Conservation (phyloP, 202 grass and related monocot species). For the Elaeis oleifera region DNA sequence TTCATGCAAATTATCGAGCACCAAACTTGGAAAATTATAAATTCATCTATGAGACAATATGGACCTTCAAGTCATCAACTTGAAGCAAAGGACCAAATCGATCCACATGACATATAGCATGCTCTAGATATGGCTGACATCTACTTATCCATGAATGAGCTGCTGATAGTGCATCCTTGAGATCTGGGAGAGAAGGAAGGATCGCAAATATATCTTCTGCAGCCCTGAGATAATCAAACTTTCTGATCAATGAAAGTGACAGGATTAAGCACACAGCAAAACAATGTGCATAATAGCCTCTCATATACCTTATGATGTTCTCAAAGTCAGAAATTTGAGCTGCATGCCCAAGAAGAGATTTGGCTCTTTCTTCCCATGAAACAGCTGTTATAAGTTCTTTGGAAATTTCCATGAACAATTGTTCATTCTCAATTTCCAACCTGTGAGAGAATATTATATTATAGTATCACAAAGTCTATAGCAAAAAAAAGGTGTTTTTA, state of each 20-base stretch:
- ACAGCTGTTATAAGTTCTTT: constrained; percentile 39
- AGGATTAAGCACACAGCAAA: constrained; percentile 1
- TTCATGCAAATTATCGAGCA: constrained; percentile 20
- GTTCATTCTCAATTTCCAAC: constrained; percentile 67
- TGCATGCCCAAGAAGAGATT: constrained; percentile 42
- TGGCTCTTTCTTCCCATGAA: constrained; percentile 71
- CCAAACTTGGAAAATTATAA: constrained; percentile 12
- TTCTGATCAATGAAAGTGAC: constrained; percentile 3
- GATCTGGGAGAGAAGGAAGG: constrained; percentile 46
- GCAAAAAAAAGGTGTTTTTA: too few species aligned
- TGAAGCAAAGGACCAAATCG: constrained; percentile 36
- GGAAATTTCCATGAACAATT: constrained; percentile 49
- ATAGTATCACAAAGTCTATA: too few species aligned
- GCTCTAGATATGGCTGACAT: constrained; percentile 51
- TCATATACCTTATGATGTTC: constrained; percentile 51
- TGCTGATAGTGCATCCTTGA: constrained; percentile 41
- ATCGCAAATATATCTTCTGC: constrained; percentile 49
- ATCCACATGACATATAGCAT: constrained; percentile 19
- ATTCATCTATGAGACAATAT: constrained; percentile 19
- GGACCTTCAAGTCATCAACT: constrained; percentile 72
- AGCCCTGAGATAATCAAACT: constrained; percentile 46
- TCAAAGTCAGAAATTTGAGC: constrained; percentile 70
- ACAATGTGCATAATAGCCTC: constrained; percentile 9
- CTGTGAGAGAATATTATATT: constrained; percentile 26
- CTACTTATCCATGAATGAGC: constrained; percentile 66